Evolutionary conservation across 2,329 filamentous ascomycete species (phyloP).

Genomic region (Alternaria triticimaculans): DNA sequence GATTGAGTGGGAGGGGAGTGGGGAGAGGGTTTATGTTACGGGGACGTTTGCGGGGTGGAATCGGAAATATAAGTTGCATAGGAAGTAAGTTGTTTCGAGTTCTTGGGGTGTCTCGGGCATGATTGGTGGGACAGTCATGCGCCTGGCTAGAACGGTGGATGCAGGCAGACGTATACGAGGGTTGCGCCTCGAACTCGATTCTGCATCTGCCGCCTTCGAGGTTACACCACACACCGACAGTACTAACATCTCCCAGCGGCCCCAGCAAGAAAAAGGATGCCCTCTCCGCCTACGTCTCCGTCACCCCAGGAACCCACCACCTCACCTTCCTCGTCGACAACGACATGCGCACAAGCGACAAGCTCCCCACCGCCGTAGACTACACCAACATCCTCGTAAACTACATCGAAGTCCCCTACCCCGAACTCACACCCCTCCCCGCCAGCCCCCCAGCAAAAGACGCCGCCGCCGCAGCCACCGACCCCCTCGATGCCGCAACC

Average conservation of each 20-base stretch:
- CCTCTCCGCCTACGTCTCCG: conserved; percentile 78
- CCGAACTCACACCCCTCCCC: conserved; percentile 62
- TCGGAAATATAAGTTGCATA: conserved; percentile 85
- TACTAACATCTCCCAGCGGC: conserved; percentile 44
- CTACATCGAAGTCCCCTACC: conserved; percentile 90
- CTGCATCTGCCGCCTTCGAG: conserved; percentile 20
- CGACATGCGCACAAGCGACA: conserved; percentile 86
- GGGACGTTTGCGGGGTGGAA: conserved; percentile 98
- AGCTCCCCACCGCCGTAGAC: conserved; percentile 92
- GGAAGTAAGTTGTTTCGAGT: conserved; percentile 69
- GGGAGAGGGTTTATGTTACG: conserved; percentile 93
- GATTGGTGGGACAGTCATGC: neutral
- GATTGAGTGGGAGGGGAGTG: conserved; percentile 83
- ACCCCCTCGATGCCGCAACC: conserved; percentile 24
- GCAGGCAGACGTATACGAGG: neutral
- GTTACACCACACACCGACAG: conserved; percentile 42
- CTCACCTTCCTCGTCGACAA: conserved; percentile 95
- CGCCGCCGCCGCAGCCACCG: neutral
- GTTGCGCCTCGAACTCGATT: neutral
- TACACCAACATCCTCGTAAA: conserved; percentile 98
- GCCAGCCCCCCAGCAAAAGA: conserved; percentile 21
- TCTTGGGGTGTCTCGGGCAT: conserved; percentile 13
- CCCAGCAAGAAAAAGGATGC: conserved; percentile 59
- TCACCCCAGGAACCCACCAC: conserved; percentile 94
- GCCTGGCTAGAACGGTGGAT: neutral